phyloP scores from a whole-genome alignment of 1,139 yeast genomes.

The Blastobotrys ciferrii region DNA sequence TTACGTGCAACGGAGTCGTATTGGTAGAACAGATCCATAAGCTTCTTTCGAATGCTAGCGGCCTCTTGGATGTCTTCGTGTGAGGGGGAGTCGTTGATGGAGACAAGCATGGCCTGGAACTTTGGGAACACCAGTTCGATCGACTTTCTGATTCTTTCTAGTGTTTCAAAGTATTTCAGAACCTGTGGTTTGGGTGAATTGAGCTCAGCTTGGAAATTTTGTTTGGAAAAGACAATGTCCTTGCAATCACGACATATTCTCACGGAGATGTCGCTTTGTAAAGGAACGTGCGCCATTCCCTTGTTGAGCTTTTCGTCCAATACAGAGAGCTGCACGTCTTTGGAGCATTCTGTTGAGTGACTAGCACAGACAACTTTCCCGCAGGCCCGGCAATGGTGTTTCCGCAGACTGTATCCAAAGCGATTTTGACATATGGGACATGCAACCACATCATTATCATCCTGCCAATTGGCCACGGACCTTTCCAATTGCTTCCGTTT shows the following conservation, averaged over 20 bases:
- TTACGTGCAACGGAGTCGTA: slow-evolving; percentile 47
- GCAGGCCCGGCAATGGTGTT: slow-evolving; percentile 87
- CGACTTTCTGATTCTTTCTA: slow-evolving; percentile 38
- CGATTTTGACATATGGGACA: slow-evolving; percentile 64
- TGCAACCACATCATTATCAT: slow-evolving; percentile 47
- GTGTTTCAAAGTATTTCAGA: slow-evolving; percentile 36
- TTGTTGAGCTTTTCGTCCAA: slow-evolving; percentile 42
- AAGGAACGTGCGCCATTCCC: slow-evolving; percentile 24
- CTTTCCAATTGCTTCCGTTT: slow-evolving; percentile 46
- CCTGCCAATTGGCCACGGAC: slow-evolving; percentile 67
- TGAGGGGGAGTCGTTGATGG: slow-evolving; percentile 37
- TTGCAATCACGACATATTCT: slow-evolving; percentile 73
- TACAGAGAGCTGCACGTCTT: slow-evolving; percentile 59
- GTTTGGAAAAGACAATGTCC: slow-evolving; percentile 54
- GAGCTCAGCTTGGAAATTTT: slow-evolving; percentile 48
- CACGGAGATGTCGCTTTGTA: slow-evolving; percentile 35
- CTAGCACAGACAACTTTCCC: slow-evolving; percentile 82
- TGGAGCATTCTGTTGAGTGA: slow-evolving; percentile 60
- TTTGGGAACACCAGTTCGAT: slow-evolving; percentile 43
- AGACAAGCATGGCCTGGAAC: slow-evolving; percentile 41
- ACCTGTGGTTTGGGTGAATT: slow-evolving; percentile 29
- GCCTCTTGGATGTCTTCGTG: slow-evolving; percentile 39
- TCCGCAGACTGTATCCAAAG: slow-evolving; percentile 62
- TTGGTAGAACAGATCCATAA: slow-evolving; percentile 45
- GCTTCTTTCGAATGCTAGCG: slow-evolving; percentile 41